Evolutionary conservation across 345 rosid species (phyloP), one percentile per base, ranked within the genome.

Genomic region (Gossypium bickii): DNA sequence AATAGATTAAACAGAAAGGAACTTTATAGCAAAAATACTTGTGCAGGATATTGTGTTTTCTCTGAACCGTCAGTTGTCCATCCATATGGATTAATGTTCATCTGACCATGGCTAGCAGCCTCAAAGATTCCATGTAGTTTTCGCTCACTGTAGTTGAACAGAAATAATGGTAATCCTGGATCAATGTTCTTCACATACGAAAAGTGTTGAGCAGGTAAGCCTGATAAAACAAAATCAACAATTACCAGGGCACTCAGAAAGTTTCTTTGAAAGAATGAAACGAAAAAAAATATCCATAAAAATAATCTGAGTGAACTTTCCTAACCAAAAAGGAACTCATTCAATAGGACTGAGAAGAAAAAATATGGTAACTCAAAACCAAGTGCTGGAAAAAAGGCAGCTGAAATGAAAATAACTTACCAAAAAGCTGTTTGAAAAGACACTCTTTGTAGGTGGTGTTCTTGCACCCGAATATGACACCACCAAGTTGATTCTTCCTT

Each of bases 101-200:
- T 73, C 70, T 78, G 80, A 64, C 98, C 98, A 73, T 72, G 49
- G 81, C 92, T 83, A 51, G 88, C 89, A 64, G 98, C 91, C 85
- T 93, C 96, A 38, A 85, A 92, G 22, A 93, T 81, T 9, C 97
- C 98, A 85, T 88, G 79, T 71, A 93, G 90, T 48, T 83, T 91
- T 74, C 93, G 83, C 48, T 88, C 90, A 44, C 84, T 83, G 81
- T 93, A 88, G 87, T 91, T 91, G 91, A 93, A 91, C 63, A 93
- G 84, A 86, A 93, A 93, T 18, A 93, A 82, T 5, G 93, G 92
- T 83, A 93, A 73, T 70, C 94, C 92, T 4, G 82, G 74, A 27
- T 81, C 81, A 70, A 91, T 84, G 75, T 89, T 89, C 80, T 70
- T 84, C 47, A 92, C 93, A 72, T 90, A 92, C 11, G 69, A 12